Evolutionary conservation across 2,329 filamentous ascomycete species (phyloP).

Genomic region (Diaporthe sp.): DNA sequence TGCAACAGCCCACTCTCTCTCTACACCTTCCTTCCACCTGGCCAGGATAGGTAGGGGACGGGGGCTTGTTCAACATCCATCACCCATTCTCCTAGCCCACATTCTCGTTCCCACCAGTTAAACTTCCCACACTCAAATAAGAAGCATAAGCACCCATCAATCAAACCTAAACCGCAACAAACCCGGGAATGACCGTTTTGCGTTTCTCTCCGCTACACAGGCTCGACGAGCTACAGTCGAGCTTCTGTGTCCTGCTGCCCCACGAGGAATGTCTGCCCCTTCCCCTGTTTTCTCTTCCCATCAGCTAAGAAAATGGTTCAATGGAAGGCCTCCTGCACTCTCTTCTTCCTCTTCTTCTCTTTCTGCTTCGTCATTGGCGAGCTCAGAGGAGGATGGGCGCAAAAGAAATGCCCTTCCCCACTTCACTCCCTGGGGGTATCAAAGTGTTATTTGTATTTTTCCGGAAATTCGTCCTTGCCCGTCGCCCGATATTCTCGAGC

Average conservation of each 20-base stretch:
- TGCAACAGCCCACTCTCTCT: conserved; percentile 11
- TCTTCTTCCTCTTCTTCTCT: not conserved
- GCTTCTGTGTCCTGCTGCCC: not conserved
- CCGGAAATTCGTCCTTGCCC: conserved; percentile 15
- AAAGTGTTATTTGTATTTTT: conserved; percentile 10
- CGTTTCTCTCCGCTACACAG: not conserved
- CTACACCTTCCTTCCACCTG: conserved; percentile 5
- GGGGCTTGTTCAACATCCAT: not conserved
- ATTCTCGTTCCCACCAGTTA: not conserved
- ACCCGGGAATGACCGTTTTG: conserved; percentile 13
- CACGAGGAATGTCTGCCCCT: not conserved
- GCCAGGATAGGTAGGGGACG: not conserved
- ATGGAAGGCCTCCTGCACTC: not conserved
- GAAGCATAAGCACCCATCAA: conserved; percentile 15
- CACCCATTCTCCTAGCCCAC: not conserved
- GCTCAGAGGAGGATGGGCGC: not conserved
- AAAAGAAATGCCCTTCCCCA: not conserved
- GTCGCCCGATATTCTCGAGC: not conserved
- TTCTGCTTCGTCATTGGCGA: not conserved
- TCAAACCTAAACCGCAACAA: conserved; percentile 19
- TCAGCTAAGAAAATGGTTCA: conserved; percentile 1
- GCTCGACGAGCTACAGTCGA: not conserved
- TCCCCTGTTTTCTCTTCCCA: conserved; percentile 14
- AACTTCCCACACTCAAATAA: not conserved
- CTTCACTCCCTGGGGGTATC: conserved; percentile 12